Evolutionary conservation across 495 filamentous ascomycete species (phyloP).

Genomic region (Penicillium nucicola): DNA sequence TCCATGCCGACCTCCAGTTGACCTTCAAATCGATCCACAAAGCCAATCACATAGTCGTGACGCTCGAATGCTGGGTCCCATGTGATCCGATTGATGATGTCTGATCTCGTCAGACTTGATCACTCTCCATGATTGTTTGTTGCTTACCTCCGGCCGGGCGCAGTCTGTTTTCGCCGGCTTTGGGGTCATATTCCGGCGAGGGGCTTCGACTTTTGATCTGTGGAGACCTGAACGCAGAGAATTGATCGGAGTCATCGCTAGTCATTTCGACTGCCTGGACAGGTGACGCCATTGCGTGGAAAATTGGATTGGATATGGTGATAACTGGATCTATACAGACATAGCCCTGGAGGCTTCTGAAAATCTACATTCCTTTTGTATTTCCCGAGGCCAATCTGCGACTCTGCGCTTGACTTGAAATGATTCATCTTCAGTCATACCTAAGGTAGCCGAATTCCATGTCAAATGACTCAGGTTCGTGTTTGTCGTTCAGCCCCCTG

Average conservation of each 20-base stretch:
- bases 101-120: slow-evolving; percentile 19
- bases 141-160: slow-evolving; percentile 8
- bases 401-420: too few relatives aligned
- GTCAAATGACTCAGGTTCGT: too few relatives aligned
- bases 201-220: not conserved
- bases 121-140: not conserved
- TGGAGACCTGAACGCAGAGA: too few relatives aligned
- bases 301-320: too few relatives aligned
- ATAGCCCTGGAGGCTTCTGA: too few relatives aligned
- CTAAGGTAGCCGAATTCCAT: too few relatives aligned
- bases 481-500: too few relatives aligned
- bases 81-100: slow-evolving; percentile 69
- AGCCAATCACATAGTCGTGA: slow-evolving; percentile 67
- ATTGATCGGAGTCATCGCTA: not conserved
- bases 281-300: too few relatives aligned
- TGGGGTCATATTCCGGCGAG: not conserved
- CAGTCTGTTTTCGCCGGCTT: slow-evolving; percentile 9
- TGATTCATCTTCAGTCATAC: too few relatives aligned
- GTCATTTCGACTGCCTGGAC: not conserved
- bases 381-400: too few relatives aligned
- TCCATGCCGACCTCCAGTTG: slow-evolving; percentile 59
- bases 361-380: too few relatives aligned
- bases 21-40: slow-evolving; percentile 71
- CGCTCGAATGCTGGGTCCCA: slow-evolving; percentile 65
- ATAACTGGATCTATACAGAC: too few relatives aligned